Percentiles rank a stretch among this genome's conserved stretches.
Evolutionary conservation across 1,284 basidiomycete genomes (phyloP).

Genomic region (Cerioporus squamosus): DNA sequence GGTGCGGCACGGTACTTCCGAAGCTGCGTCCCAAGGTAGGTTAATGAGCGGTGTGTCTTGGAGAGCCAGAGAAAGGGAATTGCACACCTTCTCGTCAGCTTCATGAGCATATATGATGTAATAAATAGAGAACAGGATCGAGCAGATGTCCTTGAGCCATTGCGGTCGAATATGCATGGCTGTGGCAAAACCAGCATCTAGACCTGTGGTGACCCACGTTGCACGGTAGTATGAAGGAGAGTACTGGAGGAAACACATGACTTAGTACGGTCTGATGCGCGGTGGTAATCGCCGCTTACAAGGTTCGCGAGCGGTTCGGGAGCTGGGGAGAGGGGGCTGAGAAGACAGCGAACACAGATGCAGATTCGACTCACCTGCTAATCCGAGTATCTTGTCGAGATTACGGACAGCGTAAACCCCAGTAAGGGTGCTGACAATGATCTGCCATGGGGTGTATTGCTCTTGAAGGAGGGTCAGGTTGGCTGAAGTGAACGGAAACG

Average conservation of each 20-base stretch:
- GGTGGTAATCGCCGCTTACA: slow-evolving; percentile 49
- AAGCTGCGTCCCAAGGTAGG: slow-evolving; percentile 54
- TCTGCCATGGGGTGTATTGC: slow-evolving; percentile 93
- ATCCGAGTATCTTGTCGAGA: slow-evolving; percentile 85
- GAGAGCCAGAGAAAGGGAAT: not conserved
- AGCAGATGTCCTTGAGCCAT: slow-evolving; percentile 89
- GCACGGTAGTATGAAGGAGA: slow-evolving; percentile 93
- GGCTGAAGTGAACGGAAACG: not conserved
- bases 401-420: slow-evolving; percentile 87
- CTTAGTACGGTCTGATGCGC: not conserved
- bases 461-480: slow-evolving; percentile 45
- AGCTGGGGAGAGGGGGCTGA: slow-evolving; percentile 50
- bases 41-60: not conserved
- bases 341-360: not conserved
- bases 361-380: slow-evolving; percentile 65
- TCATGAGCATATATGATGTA: slow-evolving; percentile 95
- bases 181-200: slow-evolving; percentile 97
- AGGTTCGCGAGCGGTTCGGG: slow-evolving; percentile 92
- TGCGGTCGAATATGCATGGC: slow-evolving; percentile 93
- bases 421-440: slow-evolving; percentile 87
- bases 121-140: slow-evolving; percentile 85
- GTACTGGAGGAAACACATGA: slow-evolving; percentile 58
- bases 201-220: slow-evolving; percentile 93
- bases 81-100: slow-evolving; percentile 87
- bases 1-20: slow-evolving; percentile 90